Conservation (phyloP, 371 early-diverging fungal species). For the Actinomortierella ambigua region DNA sequence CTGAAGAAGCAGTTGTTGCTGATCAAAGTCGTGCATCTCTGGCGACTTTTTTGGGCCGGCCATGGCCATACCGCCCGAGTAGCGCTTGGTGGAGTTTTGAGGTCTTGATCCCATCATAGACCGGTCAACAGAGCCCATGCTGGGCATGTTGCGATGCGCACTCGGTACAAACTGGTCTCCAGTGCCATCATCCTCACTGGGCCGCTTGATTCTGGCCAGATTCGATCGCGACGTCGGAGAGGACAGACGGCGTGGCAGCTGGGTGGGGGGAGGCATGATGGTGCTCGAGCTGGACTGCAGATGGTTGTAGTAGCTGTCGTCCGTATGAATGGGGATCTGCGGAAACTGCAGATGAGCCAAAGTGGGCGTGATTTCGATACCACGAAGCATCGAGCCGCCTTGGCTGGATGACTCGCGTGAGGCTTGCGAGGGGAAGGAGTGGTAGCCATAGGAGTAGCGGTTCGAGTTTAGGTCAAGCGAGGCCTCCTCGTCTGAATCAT, state of each 20-base stretch:
- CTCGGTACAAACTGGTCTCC: constrained; percentile 42
- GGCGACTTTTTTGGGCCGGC: too few species aligned
- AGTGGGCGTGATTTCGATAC: constrained; percentile 39
- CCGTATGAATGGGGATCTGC: constrained; percentile 26
- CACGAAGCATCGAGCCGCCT: constrained; percentile 33
- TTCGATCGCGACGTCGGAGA: constrained; percentile 19
- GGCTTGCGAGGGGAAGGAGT: constrained; percentile 26
- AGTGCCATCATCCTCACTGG: constrained; percentile 23
- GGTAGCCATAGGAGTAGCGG: constrained; percentile 16
- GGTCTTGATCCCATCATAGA: too few species aligned
- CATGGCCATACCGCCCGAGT: too few species aligned
- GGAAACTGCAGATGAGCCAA: constrained; percentile 41
- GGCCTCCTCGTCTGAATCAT: constrained; percentile 40
- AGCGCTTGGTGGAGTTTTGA: too few species aligned
- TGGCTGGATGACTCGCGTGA: constrained; percentile 24
- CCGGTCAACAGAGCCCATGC: too few species aligned
- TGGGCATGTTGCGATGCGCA: constrained; percentile 3
- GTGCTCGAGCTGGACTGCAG: constrained; percentile 15
- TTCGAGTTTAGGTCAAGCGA: constrained; percentile 40
- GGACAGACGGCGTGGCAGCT: constrained; percentile 34
- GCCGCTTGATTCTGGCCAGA: constrained; percentile 13
- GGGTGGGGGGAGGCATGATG: constrained; percentile 43
- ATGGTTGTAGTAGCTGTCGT: not conserved
- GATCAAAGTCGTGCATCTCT: not conserved
- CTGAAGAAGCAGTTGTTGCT: not conserved